Evolutionary conservation across 805 yeast genomes (phyloP).

Genomic region (Metschnikowia continentalis): DNA sequence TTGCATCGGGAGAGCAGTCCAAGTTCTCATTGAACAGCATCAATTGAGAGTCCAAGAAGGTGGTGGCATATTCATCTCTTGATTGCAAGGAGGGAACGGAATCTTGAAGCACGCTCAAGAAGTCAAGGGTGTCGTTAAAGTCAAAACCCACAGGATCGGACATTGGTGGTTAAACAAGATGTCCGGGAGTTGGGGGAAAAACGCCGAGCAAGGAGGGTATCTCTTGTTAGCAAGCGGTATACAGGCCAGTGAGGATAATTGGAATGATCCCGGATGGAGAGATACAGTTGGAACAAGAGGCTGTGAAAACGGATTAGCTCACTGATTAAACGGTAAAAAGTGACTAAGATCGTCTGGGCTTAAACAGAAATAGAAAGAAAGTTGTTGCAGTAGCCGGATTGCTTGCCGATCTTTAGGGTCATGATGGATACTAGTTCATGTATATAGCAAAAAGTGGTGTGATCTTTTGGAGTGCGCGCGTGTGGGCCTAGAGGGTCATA

Average conservation of each 20-base stretch:
- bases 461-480: slow-evolving; percentile 2
- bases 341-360: not conserved
- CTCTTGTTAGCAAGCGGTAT: too few relatives aligned
- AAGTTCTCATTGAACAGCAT: not conserved
- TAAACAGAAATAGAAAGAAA: not conserved
- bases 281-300: not conserved
- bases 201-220: too few relatives aligned
- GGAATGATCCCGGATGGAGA: not conserved
- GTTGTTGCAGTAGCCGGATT: not conserved
- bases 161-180: not conserved
- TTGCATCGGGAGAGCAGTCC: not conserved
- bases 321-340: not conserved
- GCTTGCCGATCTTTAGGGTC: not conserved
- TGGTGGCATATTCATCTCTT: not conserved
- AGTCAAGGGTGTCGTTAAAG: slow-evolving; percentile 2
- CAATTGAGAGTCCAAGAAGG: not conserved
- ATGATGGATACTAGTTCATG: not conserved
- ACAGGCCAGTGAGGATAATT: too few relatives aligned
- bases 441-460: slow-evolving; percentile 4
- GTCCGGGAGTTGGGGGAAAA: not conserved
- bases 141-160: slow-evolving; percentile 2
- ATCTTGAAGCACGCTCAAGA: slow-evolving; percentile 2
- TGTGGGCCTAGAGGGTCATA: not conserved
- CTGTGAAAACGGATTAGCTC: not conserved
- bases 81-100: not conserved